These are phyloP conservation scores for Fusarium hainanense DNA, from an alignment of 2,329 filamentous ascomycete species.

Conservation along the genomic window DNA sequence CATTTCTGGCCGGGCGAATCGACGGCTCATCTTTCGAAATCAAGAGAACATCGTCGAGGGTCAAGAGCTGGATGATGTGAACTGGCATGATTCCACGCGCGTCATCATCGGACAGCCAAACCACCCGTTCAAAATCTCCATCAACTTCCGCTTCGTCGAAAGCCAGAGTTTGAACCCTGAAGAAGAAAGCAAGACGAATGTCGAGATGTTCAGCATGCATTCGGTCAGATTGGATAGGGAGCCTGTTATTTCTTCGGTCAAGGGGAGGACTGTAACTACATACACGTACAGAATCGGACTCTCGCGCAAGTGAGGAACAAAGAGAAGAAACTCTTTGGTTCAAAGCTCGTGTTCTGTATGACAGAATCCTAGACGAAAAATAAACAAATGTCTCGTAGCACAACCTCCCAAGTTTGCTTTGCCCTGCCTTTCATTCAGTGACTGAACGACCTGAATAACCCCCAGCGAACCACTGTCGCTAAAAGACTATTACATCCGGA, in stretches of 20 bases:
- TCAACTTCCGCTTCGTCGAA: conserved; percentile 37
- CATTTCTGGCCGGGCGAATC: neutral
- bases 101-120: conserved; percentile 29
- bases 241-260: neutral
- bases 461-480: conserved; percentile 9
- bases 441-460: conserved; percentile 6
- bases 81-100: conserved; percentile 33
- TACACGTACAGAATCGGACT: conserved; percentile 28
- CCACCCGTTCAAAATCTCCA: conserved; percentile 15
- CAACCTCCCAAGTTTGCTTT: conserved; percentile 24
- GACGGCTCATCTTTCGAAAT: neutral
- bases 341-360: conserved; percentile 3
- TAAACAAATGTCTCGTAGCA: conserved; percentile 17
- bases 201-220: conserved; percentile 30
- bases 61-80: neutral
- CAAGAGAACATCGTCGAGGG: conserved; percentile 2
- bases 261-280: conserved; percentile 3
- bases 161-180: neutral
- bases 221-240: neutral
- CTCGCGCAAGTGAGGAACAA: neutral
- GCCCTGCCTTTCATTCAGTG: conserved; percentile 4
- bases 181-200: neutral
- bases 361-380: conserved; percentile 19
- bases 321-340: neutral
- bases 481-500: conserved; percentile 1